Evolutionary conservation across 768 basidiomycete species (phyloP).

Genomic region (Boletus speciosus): DNA sequence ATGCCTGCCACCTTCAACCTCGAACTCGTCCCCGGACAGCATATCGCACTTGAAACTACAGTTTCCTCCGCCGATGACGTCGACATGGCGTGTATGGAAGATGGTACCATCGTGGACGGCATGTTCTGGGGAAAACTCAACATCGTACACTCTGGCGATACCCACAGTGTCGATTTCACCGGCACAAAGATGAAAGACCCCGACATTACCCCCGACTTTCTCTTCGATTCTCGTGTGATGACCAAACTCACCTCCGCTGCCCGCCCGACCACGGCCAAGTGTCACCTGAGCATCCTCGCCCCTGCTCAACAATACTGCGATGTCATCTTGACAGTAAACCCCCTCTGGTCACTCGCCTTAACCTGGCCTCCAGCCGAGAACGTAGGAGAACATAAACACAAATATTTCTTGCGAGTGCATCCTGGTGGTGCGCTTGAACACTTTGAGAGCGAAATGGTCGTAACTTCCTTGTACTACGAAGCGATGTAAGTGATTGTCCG

Average conservation of each 20-base stretch:
- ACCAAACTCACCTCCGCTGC: slow-evolving; percentile 71
- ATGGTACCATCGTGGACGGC: slow-evolving; percentile 81
- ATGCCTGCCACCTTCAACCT: slow-evolving; percentile 86
- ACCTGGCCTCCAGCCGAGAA: slow-evolving; percentile 79
- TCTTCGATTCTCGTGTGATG: slow-evolving; percentile 76
- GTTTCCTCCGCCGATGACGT: slow-evolving; percentile 76
- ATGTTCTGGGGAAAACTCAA: slow-evolving; percentile 86
- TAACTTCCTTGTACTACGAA: slow-evolving; percentile 83
- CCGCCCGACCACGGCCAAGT: slow-evolving; percentile 73
- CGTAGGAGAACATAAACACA: slow-evolving; percentile 65
- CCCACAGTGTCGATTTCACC: slow-evolving; percentile 76
- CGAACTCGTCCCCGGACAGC: slow-evolving; percentile 75
- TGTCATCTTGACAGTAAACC: slow-evolving; percentile 65
- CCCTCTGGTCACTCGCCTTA: slow-evolving; percentile 69
- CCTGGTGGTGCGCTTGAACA: slow-evolving; percentile 86
- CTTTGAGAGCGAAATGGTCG: slow-evolving; percentile 76
- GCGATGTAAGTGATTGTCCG: slow-evolving; percentile 54
- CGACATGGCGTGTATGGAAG: slow-evolving; percentile 90
- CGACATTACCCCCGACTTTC: slow-evolving; percentile 62
- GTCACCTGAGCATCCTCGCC: slow-evolving; percentile 69
- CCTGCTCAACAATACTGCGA: slow-evolving; percentile 79
- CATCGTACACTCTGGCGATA: slow-evolving; percentile 75
- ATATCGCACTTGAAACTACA: slow-evolving; percentile 75
- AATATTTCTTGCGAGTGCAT: slow-evolving; percentile 79
- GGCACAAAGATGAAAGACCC: slow-evolving; percentile 70